Base-by-base conservation (phyloP, 2,329 filamentous ascomycete genomes). In the Colletotrichum lindemuthianum region DNA sequence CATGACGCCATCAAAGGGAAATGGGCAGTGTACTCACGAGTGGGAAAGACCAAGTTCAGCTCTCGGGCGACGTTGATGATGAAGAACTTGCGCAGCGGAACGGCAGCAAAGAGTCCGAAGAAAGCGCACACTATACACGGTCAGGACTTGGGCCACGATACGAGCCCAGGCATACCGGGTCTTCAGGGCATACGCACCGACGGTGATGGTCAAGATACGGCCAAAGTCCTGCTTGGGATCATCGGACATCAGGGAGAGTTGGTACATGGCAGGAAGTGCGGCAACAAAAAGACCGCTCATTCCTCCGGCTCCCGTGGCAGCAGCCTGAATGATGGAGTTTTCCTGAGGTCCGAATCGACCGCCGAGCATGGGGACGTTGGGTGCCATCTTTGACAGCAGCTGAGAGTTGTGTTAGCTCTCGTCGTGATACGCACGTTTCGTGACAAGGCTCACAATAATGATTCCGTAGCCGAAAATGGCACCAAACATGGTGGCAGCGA, bases 71-170 rank as follows among this genome's bases (percentile, higher is more conserved):
- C 85, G 65, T 88, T 86, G 73, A 90, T 84, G 73, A 90, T 84
- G 78, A 90, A 90, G 78, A 90, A 90, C 72, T 88, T 88, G 61
- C 88, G 85, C 32, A 89, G 80, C 9, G 86, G 86, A 0, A 86
- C 87, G 48, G 84, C 84, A 66, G 88, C 87, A 72, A 88, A 87
- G 61, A 89, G 81, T 6, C 88, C 88, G 73, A 89, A 89, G 75
- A 88, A 88, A 9, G 84, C 85, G 63, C 85, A 86, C 51, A 88
- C 84, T 24, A 5, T 24, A 24, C 24, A 24, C 24, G 24, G 24
- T 24, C 24, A 24, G 24, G 24, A 24, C 24, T 24, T 24, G 24
- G 24, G 24, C 5, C 24, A 24, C 24, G 24, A 24, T 24, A 24
- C 24, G 24, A 24, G 24, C 24, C 24, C 24, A 24, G 24, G 24